Conservation (phyloP, 1,284 basidiomycete species). For the Sanghuangporus baumii region DNA sequence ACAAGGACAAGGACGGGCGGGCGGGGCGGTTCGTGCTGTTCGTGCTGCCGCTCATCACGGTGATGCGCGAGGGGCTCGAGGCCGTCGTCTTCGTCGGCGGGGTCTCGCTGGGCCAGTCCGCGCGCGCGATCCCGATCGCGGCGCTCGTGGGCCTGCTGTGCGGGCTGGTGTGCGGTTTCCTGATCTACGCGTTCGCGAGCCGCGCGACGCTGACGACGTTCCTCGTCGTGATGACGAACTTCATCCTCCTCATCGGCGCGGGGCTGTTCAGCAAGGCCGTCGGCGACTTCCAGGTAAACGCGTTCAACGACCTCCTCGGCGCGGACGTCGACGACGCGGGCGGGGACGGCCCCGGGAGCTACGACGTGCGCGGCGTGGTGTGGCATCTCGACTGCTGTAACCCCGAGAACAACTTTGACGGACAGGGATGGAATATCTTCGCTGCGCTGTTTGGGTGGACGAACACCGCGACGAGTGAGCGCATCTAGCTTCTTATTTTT, state of each 20-base stretch:
- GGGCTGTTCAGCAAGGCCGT: conserved; percentile 78
- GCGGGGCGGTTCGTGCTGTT: conserved; percentile 83
- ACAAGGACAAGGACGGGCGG: conserved; percentile 33
- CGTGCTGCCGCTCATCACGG: conserved; percentile 83
- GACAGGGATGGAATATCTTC: conserved; percentile 70
- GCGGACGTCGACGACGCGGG: conserved; percentile 69
- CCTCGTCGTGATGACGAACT: conserved; percentile 83
- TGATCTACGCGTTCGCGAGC: conserved; percentile 74
- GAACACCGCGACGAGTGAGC: conserved; percentile 55
- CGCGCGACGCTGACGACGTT: conserved; percentile 72
- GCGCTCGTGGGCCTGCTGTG: conserved; percentile 77
- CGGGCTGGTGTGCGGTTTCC: conserved; percentile 62
- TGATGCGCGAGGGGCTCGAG: conserved; percentile 90
- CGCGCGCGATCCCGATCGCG: conserved; percentile 83
- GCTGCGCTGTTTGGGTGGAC: conserved; percentile 72
- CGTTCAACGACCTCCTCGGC: conserved; percentile 68
- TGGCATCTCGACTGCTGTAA: conserved; percentile 87
- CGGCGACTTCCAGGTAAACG: conserved; percentile 61
- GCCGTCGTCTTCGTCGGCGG: conserved; percentile 92
- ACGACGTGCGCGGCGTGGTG: conserved; percentile 72
- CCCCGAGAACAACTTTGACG: conserved; percentile 52
- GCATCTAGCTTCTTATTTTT: conserved; percentile 18
- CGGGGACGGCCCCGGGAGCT: conserved; percentile 80
- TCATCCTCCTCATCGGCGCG: conserved; percentile 87
- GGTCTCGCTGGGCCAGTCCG: conserved; percentile 78